Base-by-base conservation (phyloP, 352 stramenopile genomes). In the Globisporangium polare region DNA sequence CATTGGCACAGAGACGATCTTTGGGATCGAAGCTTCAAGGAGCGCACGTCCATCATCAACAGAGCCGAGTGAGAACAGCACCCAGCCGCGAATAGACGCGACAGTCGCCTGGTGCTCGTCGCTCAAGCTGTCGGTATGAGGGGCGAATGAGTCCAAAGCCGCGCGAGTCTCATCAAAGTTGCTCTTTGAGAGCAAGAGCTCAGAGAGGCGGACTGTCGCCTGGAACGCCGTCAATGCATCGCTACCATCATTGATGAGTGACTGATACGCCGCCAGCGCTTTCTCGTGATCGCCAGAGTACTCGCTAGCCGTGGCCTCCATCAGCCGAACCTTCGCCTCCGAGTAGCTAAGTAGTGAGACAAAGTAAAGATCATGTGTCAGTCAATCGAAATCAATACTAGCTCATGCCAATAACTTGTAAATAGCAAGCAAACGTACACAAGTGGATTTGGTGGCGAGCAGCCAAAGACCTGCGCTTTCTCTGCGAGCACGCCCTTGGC, bases 301-400 rank as follows among this genome's bases (percentile, higher is more conserved):
- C 35, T 90, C 76, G 18, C 62, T 56, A 5, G 83, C 83, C n/a
- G 58, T 80, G 35, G 80, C 83, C 26, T 66, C 70, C 67, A 92
- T 73, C 42, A 92, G 81, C 18, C 74, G 56, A 17, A 75, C 41
- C 47, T 81, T 86, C 18, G 70, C 53, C 22, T 85, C 72, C 1
- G 80, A 89, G 67, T 80, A 88, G 41, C 78, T 88, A 33, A 2
- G 47, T 31, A 13, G 24, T 13, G 63, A n/a, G 8, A 43, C 45
- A 18, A 35, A 26, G 64, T 1, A 5, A n/a, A n/a, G n/a, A 20
- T 18, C 41, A 22, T 10, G 5, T 26, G n/a, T 53, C 15, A 53
- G 26, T 65, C 57, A 64, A 10, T 53, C n/a, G 53, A 22, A 7
- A 20, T 18, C 26, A 24, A 26, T 5, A 41, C 8, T 41, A 50